A percentile compares a stretch with the other conserved stretches of the same genome.
Conservation (phyloP, 768 basidiomycete genomes). For the Auriscalpium microsporum region DNA sequence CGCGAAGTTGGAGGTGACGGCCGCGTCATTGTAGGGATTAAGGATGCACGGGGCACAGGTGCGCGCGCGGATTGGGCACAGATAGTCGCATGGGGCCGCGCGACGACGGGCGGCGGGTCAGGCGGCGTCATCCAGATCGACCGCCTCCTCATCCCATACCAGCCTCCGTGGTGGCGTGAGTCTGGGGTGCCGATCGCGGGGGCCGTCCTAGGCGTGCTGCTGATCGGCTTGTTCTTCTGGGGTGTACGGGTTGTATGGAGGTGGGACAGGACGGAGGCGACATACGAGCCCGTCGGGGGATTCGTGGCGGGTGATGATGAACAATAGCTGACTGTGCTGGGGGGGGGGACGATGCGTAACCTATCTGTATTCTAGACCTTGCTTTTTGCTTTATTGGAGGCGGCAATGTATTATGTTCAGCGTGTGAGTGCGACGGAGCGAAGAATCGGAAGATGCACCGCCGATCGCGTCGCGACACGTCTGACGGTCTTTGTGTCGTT, state of each 20-base stretch:
- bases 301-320: slow-evolving; percentile 54
- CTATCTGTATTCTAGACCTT: slow-evolving; percentile 2
- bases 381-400: not conserved
- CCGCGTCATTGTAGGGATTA: slow-evolving; percentile 59
- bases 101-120: slow-evolving; percentile 59
- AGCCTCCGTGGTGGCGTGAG: slow-evolving; percentile 76
- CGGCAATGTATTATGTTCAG: not conserved
- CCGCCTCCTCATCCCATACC: slow-evolving; percentile 73
- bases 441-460: too few species aligned
- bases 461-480: too few species aligned
- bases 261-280: slow-evolving; percentile 71
- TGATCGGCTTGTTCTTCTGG: slow-evolving; percentile 66
- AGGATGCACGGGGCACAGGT: slow-evolving; percentile 61
- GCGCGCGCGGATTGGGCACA: slow-evolving; percentile 55
- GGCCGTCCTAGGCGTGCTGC: slow-evolving; percentile 45
- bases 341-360: slow-evolving; percentile 1
- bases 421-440: too few species aligned
- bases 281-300: slow-evolving; percentile 85
- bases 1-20: slow-evolving; percentile 35
- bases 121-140: slow-evolving; percentile 91
- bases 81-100: slow-evolving; percentile 67
- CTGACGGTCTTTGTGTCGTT: too few species aligned
- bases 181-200: slow-evolving; percentile 66
- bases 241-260: slow-evolving; percentile 66
- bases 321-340: slow-evolving; percentile 13